Evolutionary conservation across 2,329 filamentous ascomycete species (phyloP).

Genomic region (Cryphonectria radicalis): DNA sequence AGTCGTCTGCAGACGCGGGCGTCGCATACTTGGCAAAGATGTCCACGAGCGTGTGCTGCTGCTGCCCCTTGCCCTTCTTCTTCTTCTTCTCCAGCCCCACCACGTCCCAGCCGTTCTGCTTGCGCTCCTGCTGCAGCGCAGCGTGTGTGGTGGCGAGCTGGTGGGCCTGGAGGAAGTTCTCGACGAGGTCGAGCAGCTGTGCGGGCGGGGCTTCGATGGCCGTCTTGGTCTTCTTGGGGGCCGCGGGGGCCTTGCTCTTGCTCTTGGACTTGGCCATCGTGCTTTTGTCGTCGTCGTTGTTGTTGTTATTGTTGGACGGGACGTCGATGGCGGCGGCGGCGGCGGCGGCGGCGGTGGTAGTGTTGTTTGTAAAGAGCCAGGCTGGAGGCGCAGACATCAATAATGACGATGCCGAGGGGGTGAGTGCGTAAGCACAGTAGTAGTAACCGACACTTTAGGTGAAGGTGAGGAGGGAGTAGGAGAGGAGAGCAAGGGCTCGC

Average conservation of each 20-base stretch:
- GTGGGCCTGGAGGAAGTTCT: slow-evolving; percentile 67
- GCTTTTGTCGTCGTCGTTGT: slow-evolving; percentile 16
- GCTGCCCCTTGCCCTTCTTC: slow-evolving; percentile 28
- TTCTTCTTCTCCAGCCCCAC: slow-evolving; percentile 21
- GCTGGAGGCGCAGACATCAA: slow-evolving; percentile 31
- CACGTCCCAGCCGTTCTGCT: slow-evolving; percentile 52
- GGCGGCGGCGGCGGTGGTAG: neutral
- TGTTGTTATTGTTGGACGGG: slow-evolving; percentile 21
- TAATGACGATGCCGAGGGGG: neutral
- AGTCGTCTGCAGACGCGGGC: slow-evolving; percentile 38
- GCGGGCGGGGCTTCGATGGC: slow-evolving; percentile 46
- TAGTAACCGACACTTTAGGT: too few relatives aligned
- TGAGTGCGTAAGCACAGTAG: neutral
- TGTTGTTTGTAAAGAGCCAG: slow-evolving; percentile 32
- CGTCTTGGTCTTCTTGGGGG: slow-evolving; percentile 18
- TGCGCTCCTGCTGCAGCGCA: slow-evolving; percentile 67
- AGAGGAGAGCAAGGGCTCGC: neutral
- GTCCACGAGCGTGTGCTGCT: slow-evolving; percentile 46
- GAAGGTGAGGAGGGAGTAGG: neutral
- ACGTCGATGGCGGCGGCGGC: neutral
- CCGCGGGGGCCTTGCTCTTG: slow-evolving; percentile 29
- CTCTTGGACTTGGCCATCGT: slow-evolving; percentile 32
- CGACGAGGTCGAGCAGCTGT: slow-evolving; percentile 69
- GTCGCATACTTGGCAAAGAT: slow-evolving; percentile 56
- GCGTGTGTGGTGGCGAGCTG: slow-evolving; percentile 65